Evolutionary conservation across 2,329 filamentous ascomycete genomes (phyloP).

Genomic region (Verticillium zaregamsianum): DNA sequence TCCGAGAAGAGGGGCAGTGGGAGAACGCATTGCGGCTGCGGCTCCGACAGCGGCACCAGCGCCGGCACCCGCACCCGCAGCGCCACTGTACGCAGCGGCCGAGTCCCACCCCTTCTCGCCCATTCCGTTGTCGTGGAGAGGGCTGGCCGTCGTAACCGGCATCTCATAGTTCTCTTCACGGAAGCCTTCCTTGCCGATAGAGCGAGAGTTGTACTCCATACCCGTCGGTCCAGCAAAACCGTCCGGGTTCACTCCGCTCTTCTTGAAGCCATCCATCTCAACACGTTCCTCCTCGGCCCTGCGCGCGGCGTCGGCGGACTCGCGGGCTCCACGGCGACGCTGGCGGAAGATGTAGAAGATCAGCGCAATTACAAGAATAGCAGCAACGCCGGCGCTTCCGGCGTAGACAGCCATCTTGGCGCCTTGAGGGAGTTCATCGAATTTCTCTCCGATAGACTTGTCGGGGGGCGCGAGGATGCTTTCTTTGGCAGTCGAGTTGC

Average conservation of each 20-base stretch:
- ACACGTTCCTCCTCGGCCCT: slow-evolving; percentile 41
- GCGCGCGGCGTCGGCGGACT: slow-evolving; percentile 43
- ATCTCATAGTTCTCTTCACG: slow-evolving; percentile 26
- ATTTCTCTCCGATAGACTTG: slow-evolving; percentile 48
- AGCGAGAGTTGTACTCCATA: slow-evolving; percentile 29
- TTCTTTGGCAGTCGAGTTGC: slow-evolving; percentile 52
- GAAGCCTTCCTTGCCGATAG: slow-evolving; percentile 18
- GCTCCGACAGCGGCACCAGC: slow-evolving; percentile 4
- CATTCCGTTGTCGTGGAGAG: slow-evolving; percentile 18
- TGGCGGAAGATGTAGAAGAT: slow-evolving; percentile 53
- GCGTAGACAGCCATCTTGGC: slow-evolving; percentile 52
- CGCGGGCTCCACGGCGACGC: slow-evolving; percentile 45
- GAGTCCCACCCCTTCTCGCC: slow-evolving; percentile 23
- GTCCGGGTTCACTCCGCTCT: slow-evolving; percentile 44
- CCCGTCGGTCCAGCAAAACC: slow-evolving; percentile 30
- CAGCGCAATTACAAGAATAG: slow-evolving; percentile 33
- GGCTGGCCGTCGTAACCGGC: slow-evolving; percentile 19
- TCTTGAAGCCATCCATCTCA: slow-evolving; percentile 47
- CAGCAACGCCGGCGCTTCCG: slow-evolving; percentile 39
- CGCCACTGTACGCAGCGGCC: slow-evolving; percentile 12
- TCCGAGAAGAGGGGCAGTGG: background rate
- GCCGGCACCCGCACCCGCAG: slow-evolving; percentile 5
- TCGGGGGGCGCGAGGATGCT: slow-evolving; percentile 35
- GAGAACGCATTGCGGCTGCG: background rate
- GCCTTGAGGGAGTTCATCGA: slow-evolving; percentile 42